A percentile compares a stretch with the other conserved stretches of the same genome.
phyloP scores from a whole-genome alignment of 2,329 filamentous ascomycete species.

The Nannizzia gypsea region DNA sequence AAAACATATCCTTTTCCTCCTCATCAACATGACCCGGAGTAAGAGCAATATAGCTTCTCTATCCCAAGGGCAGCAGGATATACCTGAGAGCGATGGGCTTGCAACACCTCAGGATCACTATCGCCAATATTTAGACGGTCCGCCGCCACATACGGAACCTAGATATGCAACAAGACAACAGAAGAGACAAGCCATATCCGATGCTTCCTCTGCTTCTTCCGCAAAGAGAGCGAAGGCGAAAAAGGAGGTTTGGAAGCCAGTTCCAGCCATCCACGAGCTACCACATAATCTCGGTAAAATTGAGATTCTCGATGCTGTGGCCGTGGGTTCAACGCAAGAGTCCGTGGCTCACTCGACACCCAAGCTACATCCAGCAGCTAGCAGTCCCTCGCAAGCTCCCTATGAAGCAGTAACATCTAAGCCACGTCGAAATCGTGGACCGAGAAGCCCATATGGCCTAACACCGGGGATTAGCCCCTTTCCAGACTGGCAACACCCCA shows the following conservation, averaged over 20 bases:
- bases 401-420: neutral
- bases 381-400: conserved; percentile 1
- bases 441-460: conserved; percentile 37
- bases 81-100: neutral
- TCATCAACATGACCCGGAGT: neutral
- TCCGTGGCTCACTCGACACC: neutral
- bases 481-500: conserved; percentile 54
- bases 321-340: neutral
- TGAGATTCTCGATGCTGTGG: neutral
- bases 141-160: neutral
- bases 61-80: neutral
- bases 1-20: neutral
- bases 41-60: neutral
- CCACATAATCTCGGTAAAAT: conserved; percentile 19
- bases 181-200: neutral
- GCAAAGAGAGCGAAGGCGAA: neutral
- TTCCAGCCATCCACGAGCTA: conserved; percentile 13
- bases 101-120: neutral
- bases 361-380: neutral
- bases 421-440: conserved; percentile 1
- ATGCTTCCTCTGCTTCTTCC: neutral
- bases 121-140: neutral
- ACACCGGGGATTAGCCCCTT: conserved; percentile 51
- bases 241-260: neutral
- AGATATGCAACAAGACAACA: neutral